These are phyloP conservation scores for Bipolaris victoriae DNA, from an alignment of 2,329 filamentous ascomycete genomes.

Conservation along the genomic window DNA sequence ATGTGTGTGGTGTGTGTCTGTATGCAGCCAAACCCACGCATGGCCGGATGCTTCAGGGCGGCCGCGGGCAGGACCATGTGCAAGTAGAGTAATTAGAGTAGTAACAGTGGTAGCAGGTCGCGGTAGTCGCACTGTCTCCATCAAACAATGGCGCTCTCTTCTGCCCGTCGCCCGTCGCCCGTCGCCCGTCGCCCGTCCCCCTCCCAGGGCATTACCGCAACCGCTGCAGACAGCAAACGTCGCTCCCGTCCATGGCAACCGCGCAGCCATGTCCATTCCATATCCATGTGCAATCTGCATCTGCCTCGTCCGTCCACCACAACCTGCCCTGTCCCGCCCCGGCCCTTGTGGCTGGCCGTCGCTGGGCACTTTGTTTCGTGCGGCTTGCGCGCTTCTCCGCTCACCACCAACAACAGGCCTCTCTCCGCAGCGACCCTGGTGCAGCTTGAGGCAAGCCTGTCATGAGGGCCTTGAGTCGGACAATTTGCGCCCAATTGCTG, in stretches of 20 bases:
- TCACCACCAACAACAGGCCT: slow-evolving; percentile 4
- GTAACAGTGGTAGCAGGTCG: too few species aligned
- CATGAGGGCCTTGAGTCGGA: slow-evolving; percentile 28
- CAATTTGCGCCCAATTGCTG: slow-evolving; percentile 35
- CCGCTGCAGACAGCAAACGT: slow-evolving; percentile 33
- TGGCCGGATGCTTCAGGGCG: slow-evolving; percentile 6
- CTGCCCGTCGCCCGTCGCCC: slow-evolving; percentile 2
- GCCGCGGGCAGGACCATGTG: slow-evolving; percentile 16
- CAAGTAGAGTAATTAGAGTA: too few species aligned
- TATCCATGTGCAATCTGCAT: background rate
- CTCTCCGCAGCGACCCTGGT: slow-evolving; percentile 7
- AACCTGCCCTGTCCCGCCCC: background rate
- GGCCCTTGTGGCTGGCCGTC: background rate
- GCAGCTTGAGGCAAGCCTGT: slow-evolving; percentile 11
- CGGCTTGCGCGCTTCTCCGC: slow-evolving; percentile 33
- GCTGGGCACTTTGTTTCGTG: slow-evolving; percentile 20
- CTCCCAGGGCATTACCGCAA: slow-evolving; percentile 18
- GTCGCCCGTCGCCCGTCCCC: background rate
- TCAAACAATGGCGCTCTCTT: slow-evolving; percentile 19
- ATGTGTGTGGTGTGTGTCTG: background rate
- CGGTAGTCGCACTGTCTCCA: slow-evolving; percentile 1
- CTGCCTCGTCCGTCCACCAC: background rate
- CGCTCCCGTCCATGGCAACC: slow-evolving; percentile 20
- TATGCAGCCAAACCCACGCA: slow-evolving; percentile 1
- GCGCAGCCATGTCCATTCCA: background rate